A percentile compares a stretch with the other conserved stretches of the same genome.
Conservation (phyloP, 176 grass and related monocot species). For the Saccharum officinarum region DNA sequence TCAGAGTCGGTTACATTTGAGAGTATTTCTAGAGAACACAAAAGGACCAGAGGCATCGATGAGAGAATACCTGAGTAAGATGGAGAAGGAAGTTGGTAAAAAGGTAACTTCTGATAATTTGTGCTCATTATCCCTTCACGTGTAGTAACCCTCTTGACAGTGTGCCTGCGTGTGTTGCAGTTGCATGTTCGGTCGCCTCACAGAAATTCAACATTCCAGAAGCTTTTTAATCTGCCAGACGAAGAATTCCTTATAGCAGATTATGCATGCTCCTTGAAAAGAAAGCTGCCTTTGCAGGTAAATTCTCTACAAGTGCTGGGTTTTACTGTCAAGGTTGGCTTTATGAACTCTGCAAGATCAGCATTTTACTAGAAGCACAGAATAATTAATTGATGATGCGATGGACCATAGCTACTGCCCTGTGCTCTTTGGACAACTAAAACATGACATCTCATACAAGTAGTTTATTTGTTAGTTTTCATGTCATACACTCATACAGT, state of each 20-base stretch:
- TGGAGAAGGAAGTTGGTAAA: constrained; percentile 94
- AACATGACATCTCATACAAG: neutral
- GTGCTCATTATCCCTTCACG: neutral
- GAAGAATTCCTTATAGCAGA: constrained; percentile 97
- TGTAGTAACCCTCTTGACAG: constrained; percentile 19
- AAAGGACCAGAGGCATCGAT: constrained; percentile 64
- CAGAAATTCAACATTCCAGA: constrained; percentile 83
- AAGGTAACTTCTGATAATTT: constrained; percentile 51
- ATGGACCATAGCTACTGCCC: neutral
- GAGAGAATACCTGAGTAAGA: constrained; percentile 72
- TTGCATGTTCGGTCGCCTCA: constrained; percentile 67
- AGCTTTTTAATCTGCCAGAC: constrained; percentile 67
- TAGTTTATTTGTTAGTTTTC: constrained; percentile 4
- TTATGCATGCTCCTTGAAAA: constrained; percentile 79
- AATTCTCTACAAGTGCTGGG: neutral
- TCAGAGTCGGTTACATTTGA: constrained; percentile 71
- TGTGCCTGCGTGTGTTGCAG: constrained; percentile 29
- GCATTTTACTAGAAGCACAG: neutral
- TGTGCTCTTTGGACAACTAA: neutral
- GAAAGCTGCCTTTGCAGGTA: constrained; percentile 74
- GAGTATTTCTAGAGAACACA: constrained; percentile 83
- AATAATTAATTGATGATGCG: neutral
- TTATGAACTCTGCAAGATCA: neutral
- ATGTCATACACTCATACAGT: neutral
- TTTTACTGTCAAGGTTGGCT: neutral